These are phyloP conservation scores for Fusarium marasasianum DNA, from an alignment of 2,329 filamentous ascomycete species.

Conservation along the genomic window DNA sequence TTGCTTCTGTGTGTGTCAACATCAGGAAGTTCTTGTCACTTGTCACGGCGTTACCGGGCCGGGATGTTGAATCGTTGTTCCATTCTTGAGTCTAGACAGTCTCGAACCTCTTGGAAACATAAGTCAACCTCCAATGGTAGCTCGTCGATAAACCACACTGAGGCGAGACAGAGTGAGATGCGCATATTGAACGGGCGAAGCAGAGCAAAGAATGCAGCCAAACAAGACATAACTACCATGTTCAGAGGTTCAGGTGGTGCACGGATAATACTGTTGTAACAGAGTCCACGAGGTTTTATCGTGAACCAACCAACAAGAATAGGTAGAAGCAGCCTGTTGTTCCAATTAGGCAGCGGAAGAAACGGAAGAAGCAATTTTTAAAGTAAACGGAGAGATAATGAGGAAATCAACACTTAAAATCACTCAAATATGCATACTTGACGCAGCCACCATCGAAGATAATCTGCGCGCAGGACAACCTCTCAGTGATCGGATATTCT, in stretches of 20 bases:
- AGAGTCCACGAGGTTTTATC: background rate
- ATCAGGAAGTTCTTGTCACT: conserved; percentile 21
- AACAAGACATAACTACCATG: conserved; percentile 1
- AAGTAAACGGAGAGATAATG: background rate
- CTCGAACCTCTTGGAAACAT: conserved; percentile 22
- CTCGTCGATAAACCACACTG: conserved; percentile 24
- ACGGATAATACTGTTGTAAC: background rate
- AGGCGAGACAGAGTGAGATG: background rate
- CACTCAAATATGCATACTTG: conserved; percentile 30
- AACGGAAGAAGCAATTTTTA: background rate
- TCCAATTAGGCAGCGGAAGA: conserved; percentile 14
- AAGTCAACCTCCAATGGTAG: conserved; percentile 25
- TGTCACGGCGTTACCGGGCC: conserved; percentile 33
- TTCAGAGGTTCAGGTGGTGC: background rate
- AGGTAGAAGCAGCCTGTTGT: background rate
- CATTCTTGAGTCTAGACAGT: conserved; percentile 16
- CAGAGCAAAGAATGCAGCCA: background rate
- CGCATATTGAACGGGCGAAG: background rate
- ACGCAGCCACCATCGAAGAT: conserved; percentile 37
- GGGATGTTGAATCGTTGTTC: conserved; percentile 8
- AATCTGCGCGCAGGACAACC: conserved; percentile 13
- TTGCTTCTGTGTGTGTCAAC: background rate
- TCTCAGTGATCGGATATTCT: conserved; percentile 10
- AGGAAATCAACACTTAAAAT: conserved; percentile 26
- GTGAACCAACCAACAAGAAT: background rate